Conservation (phyloP, 2,329 filamentous ascomycete genomes). For the Cephalotrichum gorgonifer region DNA sequence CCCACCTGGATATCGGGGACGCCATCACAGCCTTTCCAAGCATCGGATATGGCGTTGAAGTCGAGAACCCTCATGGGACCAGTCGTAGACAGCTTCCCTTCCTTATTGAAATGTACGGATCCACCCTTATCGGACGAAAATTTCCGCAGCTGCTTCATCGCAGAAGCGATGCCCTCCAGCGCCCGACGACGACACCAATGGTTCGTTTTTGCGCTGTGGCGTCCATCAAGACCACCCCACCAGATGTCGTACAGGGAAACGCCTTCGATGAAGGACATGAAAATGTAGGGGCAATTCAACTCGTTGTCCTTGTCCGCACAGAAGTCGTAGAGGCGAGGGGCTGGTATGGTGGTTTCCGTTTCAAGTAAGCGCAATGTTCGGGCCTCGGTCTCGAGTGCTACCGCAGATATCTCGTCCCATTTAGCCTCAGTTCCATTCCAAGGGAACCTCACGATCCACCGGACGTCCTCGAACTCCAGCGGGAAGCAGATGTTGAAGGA, state of each 20-base stretch:
- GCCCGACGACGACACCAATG: slow-evolving; percentile 1
- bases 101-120: slow-evolving; percentile 3
- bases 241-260: slow-evolving; percentile 15
- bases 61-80: background rate
- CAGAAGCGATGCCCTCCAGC: slow-evolving; percentile 10
- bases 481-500: no score
- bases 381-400: slow-evolving; percentile 16
- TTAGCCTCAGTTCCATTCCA: no score
- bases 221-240: slow-evolving; percentile 12
- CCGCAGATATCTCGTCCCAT: no score
- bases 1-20: background rate
- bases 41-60: slow-evolving; percentile 7
- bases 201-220: slow-evolving; percentile 6
- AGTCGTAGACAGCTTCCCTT: background rate
- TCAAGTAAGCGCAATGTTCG: slow-evolving; percentile 18
- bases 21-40: background rate
- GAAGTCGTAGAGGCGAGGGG: slow-evolving; percentile 19
- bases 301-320: slow-evolving; percentile 12
- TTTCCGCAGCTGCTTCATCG: slow-evolving; percentile 12
- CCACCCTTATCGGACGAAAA: slow-evolving; percentile 7
- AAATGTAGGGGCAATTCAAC: slow-evolving; percentile 16
- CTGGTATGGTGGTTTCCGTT: slow-evolving; percentile 16
- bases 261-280: slow-evolving; percentile 15
- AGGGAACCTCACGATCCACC: no score
- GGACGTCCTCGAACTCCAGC: no score